phyloP scores from a whole-genome alignment of 2,329 filamentous ascomycete species.

The Berkeleyomyces rouxiae region DNA sequence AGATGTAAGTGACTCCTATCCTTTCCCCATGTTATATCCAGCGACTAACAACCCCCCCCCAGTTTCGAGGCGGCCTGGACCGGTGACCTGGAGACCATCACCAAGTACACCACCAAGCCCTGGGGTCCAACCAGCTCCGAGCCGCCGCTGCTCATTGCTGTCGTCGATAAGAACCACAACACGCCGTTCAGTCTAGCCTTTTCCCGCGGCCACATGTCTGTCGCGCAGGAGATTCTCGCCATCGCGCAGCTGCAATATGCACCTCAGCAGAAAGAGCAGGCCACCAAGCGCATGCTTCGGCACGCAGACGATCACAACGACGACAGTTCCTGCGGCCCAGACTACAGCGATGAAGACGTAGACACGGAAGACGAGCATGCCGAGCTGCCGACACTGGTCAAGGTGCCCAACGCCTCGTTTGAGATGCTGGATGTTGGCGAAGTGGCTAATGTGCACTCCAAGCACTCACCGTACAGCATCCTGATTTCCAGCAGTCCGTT shows the following conservation, averaged over 20 bases:
- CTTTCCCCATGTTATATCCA: background rate
- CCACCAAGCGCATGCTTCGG: conserved; percentile 33
- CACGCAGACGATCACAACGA: conserved; percentile 25
- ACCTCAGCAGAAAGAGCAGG: conserved; percentile 30
- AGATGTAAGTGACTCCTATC: conserved; percentile 25
- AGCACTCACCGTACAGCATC: background rate
- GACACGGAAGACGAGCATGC: conserved; percentile 25
- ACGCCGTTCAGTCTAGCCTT: conserved; percentile 54
- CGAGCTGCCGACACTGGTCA: conserved; percentile 38
- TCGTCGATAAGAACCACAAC: conserved; percentile 33
- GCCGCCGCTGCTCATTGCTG: conserved; percentile 46
- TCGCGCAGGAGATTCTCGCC: conserved; percentile 50
- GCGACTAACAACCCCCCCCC: conserved; percentile 23
- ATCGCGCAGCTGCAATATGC: conserved; percentile 55
- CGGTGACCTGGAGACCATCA: conserved; percentile 51
- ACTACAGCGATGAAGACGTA: conserved; percentile 22
- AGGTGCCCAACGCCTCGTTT: conserved; percentile 36
- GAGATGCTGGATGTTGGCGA: conserved; percentile 52
- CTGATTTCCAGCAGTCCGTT: background rate
- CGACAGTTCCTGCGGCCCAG: conserved; percentile 21
- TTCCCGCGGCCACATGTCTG: conserved; percentile 43
- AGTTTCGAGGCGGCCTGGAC: conserved; percentile 58
- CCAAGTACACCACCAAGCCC: conserved; percentile 41
- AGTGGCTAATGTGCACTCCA: conserved; percentile 35
- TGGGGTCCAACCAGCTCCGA: conserved; percentile 39